Evolutionary conservation across 345 rosid species (phyloP), one percentile per base, ranked within the genome.

Genomic region (Lenwebbia sp.): DNA sequence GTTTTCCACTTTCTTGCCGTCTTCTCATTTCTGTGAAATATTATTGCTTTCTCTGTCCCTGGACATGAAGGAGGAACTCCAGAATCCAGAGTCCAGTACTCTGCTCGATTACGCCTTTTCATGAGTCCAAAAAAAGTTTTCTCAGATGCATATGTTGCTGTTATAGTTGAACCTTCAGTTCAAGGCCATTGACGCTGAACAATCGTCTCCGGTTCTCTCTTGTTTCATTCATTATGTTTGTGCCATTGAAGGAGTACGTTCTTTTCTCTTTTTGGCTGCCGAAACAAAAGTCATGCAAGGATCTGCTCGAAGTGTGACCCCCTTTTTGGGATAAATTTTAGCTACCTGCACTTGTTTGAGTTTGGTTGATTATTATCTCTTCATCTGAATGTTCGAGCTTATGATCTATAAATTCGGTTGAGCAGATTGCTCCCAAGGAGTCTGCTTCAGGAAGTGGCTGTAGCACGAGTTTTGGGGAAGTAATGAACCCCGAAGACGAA

Each of bases 401-500:
- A 82, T 82, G 54, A 49, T 26, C 55, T 52, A 26, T 82, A 44
- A 52, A 52, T 10, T 33, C 25, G 58, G 82, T 74, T 33, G 13
- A 70, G 44, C 58, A 52, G 60, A 30, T 25, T 53, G 47, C 44
- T 17, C 76, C 76, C 76, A 33, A 83, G 84, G 84, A 53, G 0
- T 83, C 44, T 6, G 19, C 55, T 19, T 10, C 49, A 58, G 62
- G 25, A 28, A 84, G 54, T 82, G 86, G 87, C 84, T 76, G 40
- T 11, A 86, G 88, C 82, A 47, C 37, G 5, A 88, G 90, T 86
- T 86, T 78, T 50, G 91, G 88, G 33, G 94, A 91, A 88, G 93
- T 89, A 28, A 83, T 88, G 55, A 90, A 90, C 62, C 89, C 90
- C 1, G 28, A 56, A 26, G 92, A 86, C 19, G 56, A 82, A 54